phyloP scores from a whole-genome alignment of 1,139 yeast species.

The Taphrina betulina region DNA sequence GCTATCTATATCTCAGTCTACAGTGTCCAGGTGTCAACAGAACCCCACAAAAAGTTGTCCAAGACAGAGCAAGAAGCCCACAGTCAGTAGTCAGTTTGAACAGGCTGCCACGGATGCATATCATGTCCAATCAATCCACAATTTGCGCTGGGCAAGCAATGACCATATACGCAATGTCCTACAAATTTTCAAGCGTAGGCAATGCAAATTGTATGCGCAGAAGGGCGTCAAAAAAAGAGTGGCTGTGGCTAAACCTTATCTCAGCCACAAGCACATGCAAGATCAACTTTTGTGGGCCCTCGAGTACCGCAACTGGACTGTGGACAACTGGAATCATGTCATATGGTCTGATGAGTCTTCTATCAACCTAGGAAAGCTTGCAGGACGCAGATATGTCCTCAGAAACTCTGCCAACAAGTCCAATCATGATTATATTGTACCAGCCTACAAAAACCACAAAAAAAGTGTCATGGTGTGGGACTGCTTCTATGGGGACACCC shows the following conservation, averaged over 20 bases:
- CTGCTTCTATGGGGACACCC: background rate
- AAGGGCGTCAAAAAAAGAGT: background rate
- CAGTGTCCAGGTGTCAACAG: too few species aligned
- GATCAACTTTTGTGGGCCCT: background rate
- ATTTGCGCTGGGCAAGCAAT: background rate
- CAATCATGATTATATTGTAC: background rate
- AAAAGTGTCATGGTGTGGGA: background rate
- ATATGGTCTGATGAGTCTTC: conserved; percentile 8
- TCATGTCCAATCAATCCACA: background rate
- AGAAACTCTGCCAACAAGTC: background rate
- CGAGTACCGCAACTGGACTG: background rate
- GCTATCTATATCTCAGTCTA: too few species aligned
- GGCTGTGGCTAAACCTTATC: background rate
- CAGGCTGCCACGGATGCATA: too few species aligned
- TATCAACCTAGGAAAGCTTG: conserved; percentile 1
- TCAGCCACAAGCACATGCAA: background rate
- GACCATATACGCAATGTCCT: background rate
- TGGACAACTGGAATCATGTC: background rate
- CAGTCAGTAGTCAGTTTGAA: too few species aligned
- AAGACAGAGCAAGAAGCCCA: too few species aligned
- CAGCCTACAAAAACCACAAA: background rate
- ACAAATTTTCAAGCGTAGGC: background rate
- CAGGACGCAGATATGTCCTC: conserved; percentile 5
- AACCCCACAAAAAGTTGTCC: too few species aligned
- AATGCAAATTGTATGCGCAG: background rate